A percentile compares a stretch with the other conserved stretches of the same genome.
Conservation (phyloP, 257 asterid genomes). For the Fraxinus pennsylvanica region DNA sequence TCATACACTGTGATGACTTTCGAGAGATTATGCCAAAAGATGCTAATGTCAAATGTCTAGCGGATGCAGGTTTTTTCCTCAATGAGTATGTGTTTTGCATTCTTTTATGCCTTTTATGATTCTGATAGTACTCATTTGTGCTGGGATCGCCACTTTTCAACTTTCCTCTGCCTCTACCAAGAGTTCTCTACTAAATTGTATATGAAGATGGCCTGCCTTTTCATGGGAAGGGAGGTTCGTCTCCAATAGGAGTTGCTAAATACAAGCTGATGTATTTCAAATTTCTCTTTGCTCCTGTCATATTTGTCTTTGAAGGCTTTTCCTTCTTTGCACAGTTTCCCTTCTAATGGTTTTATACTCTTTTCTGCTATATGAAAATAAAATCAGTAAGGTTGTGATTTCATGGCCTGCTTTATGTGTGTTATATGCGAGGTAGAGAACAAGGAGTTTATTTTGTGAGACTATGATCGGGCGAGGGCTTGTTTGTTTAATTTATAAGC, state of each 20-base stretch:
- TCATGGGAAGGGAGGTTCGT: not conserved
- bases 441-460: not conserved
- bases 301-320: not conserved
- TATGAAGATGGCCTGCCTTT: not conserved
- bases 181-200: not conserved
- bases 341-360: not conserved
- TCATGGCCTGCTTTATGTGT: constrained; percentile 2
- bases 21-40: constrained; percentile 64
- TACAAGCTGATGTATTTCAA: not conserved
- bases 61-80: constrained; percentile 89
- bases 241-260: not conserved
- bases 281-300: not conserved
- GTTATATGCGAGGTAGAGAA: not conserved
- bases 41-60: constrained; percentile 81
- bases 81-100: constrained; percentile 64
- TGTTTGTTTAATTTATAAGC: too few relatives aligned
- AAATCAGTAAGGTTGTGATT: not conserved
- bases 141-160: constrained; percentile 9
- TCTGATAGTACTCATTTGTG: constrained; percentile 4
- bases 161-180: not conserved
- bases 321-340: constrained; percentile 5
- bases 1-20: constrained; percentile 79
- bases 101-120: constrained; percentile 15
- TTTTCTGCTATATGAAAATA: constrained; percentile 12
- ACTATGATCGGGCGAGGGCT: not conserved